Base-by-base conservation (phyloP, 106 monocot species). In the Dendrobium officinale region DNA sequence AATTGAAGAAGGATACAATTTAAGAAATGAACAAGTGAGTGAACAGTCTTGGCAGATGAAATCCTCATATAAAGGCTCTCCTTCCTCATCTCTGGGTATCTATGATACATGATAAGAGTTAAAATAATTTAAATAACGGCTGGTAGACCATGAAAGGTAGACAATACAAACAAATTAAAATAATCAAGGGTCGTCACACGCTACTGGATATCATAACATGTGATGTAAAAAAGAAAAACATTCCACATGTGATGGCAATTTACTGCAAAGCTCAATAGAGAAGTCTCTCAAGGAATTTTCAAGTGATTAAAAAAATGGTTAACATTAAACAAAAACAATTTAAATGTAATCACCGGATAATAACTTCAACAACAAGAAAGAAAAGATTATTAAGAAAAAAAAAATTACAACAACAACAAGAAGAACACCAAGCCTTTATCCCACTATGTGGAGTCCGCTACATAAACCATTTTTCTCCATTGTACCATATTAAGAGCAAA, bases 61-160 rank as follows among this genome's bases (percentile, higher is more conserved):
- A 49, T 95, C 99, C 41, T 91, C 93, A 88, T 93, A 95, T 37
- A 91, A 64, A 55, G 93, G 91, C 75, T 99, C 99, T 16, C 89
- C 95, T 67, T 99, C 99, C 61, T 95, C 99, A 82, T 99, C 93
- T 86, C 83, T 89, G 61, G 95, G 99, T 80, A 98, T 84, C 97
- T 98, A 88, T 41, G 59, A 80, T 9, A 73, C 3, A 82, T 41
- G 42, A 11, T 74, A 70, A 81, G 26, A 9, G 41, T 75, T 72
- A 54, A 74, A 27, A 54, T 49, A 17, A 77, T 56, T 40, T 72
- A 24, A 29, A 58, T 55, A 48, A 59, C 6, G n/a, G 56, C 6
- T 31, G 29, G 64, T 58, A 72, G 33, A 27, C 58, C 3, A 55
- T 40, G 19, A 70, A 70, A 78, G 18, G 51, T 4, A 44, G n/a